Evolutionary conservation across 208 protist species (phyloP).

Genomic region (Wallacemonas sp.): DNA sequence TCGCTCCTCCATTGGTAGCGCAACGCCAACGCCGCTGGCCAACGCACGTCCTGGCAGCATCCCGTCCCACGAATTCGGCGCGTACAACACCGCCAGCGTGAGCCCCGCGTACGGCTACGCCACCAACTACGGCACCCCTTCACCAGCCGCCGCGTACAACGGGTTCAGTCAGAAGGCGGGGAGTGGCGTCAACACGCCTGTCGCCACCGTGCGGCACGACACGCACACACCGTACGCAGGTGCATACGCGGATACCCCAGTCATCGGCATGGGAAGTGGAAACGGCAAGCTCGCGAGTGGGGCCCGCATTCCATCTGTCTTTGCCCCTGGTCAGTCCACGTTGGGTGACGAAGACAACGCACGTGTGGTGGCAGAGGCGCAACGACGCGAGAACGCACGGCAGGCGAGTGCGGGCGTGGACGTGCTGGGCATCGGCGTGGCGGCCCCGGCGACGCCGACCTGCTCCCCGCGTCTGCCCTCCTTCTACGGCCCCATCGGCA

Average conservation of each 20-base stretch:
- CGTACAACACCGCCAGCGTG: too few relatives aligned
- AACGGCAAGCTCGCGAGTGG: too few relatives aligned
- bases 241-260: too few relatives aligned
- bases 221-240: too few relatives aligned
- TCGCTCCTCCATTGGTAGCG: too few relatives aligned
- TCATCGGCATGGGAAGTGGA: too few relatives aligned
- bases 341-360: not conserved
- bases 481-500: constrained; percentile 49
- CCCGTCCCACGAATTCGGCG: too few relatives aligned
- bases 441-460: not conserved
- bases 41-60: too few relatives aligned
- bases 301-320: too few relatives aligned
- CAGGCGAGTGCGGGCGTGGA: not conserved
- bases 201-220: too few relatives aligned
- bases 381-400: not conserved
- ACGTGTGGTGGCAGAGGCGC: not conserved
- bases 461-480: not conserved
- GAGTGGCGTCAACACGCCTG: not conserved
- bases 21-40: not conserved
- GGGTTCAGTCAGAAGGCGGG: not conserved
- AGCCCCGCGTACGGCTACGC: not conserved
- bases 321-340: not conserved
- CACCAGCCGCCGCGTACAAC: not conserved
- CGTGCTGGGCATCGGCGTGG: not conserved
- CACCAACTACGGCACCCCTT: constrained; percentile 17